Base-by-base conservation (phyloP, 1,284 basidiomycete genomes). In the Ceratobasidium sp. region DNA sequence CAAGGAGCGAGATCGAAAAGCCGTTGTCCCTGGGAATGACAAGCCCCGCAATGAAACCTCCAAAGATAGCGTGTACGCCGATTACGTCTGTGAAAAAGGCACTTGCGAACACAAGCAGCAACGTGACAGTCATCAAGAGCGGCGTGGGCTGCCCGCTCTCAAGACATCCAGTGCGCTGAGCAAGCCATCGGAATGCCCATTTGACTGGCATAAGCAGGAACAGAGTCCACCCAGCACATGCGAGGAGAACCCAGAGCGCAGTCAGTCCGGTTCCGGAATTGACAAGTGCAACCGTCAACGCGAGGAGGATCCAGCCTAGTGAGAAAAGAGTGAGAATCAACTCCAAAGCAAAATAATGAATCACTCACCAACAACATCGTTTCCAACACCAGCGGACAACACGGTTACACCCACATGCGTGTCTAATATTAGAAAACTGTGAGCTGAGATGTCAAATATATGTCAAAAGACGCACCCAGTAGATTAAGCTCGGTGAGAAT, bases 271-370 rank as follows among this genome's bases (percentile, higher is more conserved):
- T 86, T 0, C 88, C 85, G 0, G 93, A 92, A 75, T 97, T 98
- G 75, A 96, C 94, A 52, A 98, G 88, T 0, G 95, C 93, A 8
- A 98, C 91, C 6, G 92, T 93, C 61, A 98, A 84, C 0, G 96
- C 96, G 1, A 93, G 84, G 0, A 92, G 81, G 0, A 83, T 85
- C 91, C 91, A 93, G 0, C 90, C 95, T 41, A 70, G 32, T 28
- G 91, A 85, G 77, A 92, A n/a, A n/a, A n/a, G 38, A 18, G 23
- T n/a, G n/a, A 13, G 6, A 43, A 57, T 32, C 7, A 49, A 16
- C 13, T 47, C 13, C 32, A 52, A n/a, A n/a, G n/a, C n/a, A n/a
- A n/a, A n/a, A n/a, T 23, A 46, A 52, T n/a, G 1, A 47, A 57
- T 23, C 85, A 86, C 83, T 82, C 84, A 26, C 83, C 83, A 70